phyloP scores from a whole-genome alignment of 805 yeast genomes.

The Candida peoriensis region DNA sequence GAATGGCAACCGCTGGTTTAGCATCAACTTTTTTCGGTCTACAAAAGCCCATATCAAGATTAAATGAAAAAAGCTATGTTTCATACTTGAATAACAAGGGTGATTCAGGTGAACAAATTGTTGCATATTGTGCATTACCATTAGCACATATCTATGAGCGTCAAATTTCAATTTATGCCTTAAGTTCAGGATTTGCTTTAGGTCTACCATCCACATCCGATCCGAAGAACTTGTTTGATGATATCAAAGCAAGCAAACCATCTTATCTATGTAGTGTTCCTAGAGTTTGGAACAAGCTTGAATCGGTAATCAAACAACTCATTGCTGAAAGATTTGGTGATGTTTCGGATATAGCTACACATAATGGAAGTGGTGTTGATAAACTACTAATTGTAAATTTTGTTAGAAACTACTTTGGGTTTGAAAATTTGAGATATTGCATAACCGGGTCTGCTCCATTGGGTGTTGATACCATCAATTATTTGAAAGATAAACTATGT shows the following conservation, averaged over 20 bases:
- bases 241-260: slow-evolving; percentile 49
- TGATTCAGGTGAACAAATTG: slow-evolving; percentile 25
- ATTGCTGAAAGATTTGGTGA: slow-evolving; percentile 3
- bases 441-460: slow-evolving; percentile 68
- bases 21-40: slow-evolving; percentile 31
- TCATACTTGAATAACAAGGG: slow-evolving; percentile 13
- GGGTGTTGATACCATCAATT: slow-evolving; percentile 51
- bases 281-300: slow-evolving; percentile 54
- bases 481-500: slow-evolving; percentile 51
- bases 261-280: slow-evolving; percentile 52
- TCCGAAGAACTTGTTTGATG: slow-evolving; percentile 51
- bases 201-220: slow-evolving; percentile 39
- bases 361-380: slow-evolving; percentile 3
- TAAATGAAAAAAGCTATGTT: slow-evolving; percentile 11
- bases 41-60: slow-evolving; percentile 14
- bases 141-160: slow-evolving; percentile 57
- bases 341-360: neutral
- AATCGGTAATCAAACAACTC: slow-evolving; percentile 43
- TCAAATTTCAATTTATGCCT: slow-evolving; percentile 31
- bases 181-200: slow-evolving; percentile 37
- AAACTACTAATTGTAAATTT: slow-evolving; percentile 28
- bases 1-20: slow-evolving; percentile 44
- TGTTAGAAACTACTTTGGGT: slow-evolving; percentile 39
- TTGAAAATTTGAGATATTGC: slow-evolving; percentile 33
- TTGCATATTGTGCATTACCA: slow-evolving; percentile 42